phyloP scores from a whole-genome alignment of 192 early-diverging fungal genomes.

The Cladochytrium replicatum region DNA sequence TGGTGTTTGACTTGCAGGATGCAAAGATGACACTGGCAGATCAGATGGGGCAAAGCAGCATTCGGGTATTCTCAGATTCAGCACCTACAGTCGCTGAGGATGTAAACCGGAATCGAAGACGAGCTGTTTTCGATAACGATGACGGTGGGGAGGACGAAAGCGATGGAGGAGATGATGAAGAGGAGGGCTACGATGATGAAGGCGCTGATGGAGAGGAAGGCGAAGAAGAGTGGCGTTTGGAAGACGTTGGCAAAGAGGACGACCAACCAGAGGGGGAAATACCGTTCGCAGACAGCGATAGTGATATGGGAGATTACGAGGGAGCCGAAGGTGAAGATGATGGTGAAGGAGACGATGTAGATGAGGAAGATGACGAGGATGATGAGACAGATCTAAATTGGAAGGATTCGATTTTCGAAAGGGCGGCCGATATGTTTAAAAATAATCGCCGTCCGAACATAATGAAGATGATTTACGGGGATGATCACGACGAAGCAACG shows the following conservation, averaged over 20 bases:
- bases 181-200: constrained; percentile 34
- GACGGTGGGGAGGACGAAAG: constrained; percentile 5
- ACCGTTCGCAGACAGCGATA: constrained; percentile 54
- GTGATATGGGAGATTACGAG: constrained; percentile 50
- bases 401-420: constrained; percentile 58
- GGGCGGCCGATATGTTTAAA: constrained; percentile 47
- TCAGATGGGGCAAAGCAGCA: constrained; percentile 51
- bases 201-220: constrained; percentile 22
- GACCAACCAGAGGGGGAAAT: constrained; percentile 12
- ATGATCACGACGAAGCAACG: constrained; percentile 10
- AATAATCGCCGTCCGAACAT: constrained; percentile 59
- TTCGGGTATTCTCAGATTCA: constrained; percentile 48
- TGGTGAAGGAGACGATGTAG: constrained; percentile 23
- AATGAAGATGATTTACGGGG: constrained; percentile 83
- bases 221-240: constrained; percentile 25
- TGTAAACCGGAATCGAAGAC: constrained; percentile 21
- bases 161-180: constrained; percentile 17
- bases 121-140: not conserved
- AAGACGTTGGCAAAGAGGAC: constrained; percentile 25
- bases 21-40: constrained; percentile 61
- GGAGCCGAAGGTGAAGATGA: constrained; percentile 5
- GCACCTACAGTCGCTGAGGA: constrained; percentile 1
- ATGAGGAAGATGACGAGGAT: constrained; percentile 18
- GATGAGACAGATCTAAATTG: constrained; percentile 48
- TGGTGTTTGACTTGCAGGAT: constrained; percentile 90